A percentile compares a stretch with the other conserved stretches of the same genome.
These are phyloP conservation scores for Paraphoma chrysanthemicola DNA, from an alignment of 2,329 filamentous ascomycete species.

Conservation along the genomic window DNA sequence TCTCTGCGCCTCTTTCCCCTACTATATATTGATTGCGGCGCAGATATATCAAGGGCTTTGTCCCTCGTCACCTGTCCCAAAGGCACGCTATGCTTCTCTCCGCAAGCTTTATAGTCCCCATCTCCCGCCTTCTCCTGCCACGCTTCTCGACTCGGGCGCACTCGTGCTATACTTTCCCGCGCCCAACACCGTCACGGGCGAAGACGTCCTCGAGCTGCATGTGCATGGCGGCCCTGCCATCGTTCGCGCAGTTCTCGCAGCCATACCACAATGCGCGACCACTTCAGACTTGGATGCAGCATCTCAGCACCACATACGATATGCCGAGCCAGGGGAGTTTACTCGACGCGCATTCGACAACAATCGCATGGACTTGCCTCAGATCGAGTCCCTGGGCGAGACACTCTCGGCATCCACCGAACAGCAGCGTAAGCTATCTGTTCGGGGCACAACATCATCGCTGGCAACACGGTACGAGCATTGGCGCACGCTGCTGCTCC, in stretches of 20 bases:
- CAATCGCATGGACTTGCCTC: constrained; percentile 81
- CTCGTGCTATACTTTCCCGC: constrained; percentile 82
- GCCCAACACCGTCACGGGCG: constrained; percentile 86
- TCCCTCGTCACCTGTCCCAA: constrained; percentile 61
- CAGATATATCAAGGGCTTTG: constrained; percentile 72
- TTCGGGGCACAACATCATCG: constrained; percentile 74
- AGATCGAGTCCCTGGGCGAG: constrained; percentile 73
- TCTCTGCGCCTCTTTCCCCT: not conserved
- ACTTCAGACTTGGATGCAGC: not conserved
- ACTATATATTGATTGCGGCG: constrained; percentile 1
- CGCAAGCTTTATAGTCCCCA: constrained; percentile 73
- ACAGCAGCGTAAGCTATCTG: constrained; percentile 86
- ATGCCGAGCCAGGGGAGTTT: constrained; percentile 95
- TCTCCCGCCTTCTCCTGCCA: constrained; percentile 46
- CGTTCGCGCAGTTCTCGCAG: constrained; percentile 81
- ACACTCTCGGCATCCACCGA: constrained; percentile 76
- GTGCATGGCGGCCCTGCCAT: constrained; percentile 92
- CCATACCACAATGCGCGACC: constrained; percentile 66
- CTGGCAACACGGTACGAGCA: constrained; percentile 79
- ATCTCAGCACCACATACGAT: constrained; percentile 64
- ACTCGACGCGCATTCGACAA: constrained; percentile 92
- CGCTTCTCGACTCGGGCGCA: constrained; percentile 76
- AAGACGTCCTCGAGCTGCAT: constrained; percentile 91
- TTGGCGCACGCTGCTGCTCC: constrained; percentile 79
- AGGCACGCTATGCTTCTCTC: constrained; percentile 71